phyloP scores from a whole-genome alignment of 2,329 filamentous ascomycete species.

The Fusarium dimerum region DNA sequence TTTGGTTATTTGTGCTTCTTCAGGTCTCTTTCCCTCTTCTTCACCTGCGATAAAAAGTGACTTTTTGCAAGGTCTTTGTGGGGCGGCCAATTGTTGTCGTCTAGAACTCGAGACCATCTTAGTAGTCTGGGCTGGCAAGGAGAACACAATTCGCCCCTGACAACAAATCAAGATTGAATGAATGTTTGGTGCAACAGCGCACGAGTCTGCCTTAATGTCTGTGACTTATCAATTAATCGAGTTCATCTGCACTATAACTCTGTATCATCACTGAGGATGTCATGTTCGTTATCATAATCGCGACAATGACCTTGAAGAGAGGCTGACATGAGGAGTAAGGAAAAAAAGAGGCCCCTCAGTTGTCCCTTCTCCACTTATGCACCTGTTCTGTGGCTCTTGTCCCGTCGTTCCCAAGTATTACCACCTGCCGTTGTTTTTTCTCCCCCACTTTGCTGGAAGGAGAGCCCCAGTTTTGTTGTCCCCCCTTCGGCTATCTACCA shows the following conservation, averaged over 20 bases:
- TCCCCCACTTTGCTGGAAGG: conserved; percentile 9
- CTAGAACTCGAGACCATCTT: background rate
- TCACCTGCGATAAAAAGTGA: conserved; percentile 14
- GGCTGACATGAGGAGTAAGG: conserved; percentile 17
- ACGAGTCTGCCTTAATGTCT: too few relatives aligned
- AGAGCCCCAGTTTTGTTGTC: conserved; percentile 12
- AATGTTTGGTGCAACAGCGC: too few relatives aligned
- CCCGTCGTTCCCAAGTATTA: conserved; percentile 1
- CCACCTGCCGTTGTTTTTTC: conserved; percentile 16
- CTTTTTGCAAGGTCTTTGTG: conserved; percentile 11
- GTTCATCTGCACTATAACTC: too few relatives aligned
- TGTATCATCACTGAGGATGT: too few relatives aligned
- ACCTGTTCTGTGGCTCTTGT: conserved; percentile 13
- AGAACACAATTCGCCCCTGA: too few relatives aligned
- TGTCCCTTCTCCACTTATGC: conserved; percentile 11
- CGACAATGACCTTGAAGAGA: conserved; percentile 8
- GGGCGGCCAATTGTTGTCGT: conserved; percentile 9
- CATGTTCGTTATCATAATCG: background rate
- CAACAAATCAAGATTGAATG: too few relatives aligned
- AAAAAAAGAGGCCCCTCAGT: conserved; percentile 23
- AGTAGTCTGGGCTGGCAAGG: too few relatives aligned
- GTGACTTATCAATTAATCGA: too few relatives aligned
- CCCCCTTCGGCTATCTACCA: conserved; percentile 30
- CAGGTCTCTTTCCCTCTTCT: conserved; percentile 10
- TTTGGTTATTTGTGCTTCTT: background rate